Percentiles rank a stretch among this genome's conserved stretches.
phyloP scores from a whole-genome alignment of 768 basidiomycete genomes.

The Pulveroboletus sp. region DNA sequence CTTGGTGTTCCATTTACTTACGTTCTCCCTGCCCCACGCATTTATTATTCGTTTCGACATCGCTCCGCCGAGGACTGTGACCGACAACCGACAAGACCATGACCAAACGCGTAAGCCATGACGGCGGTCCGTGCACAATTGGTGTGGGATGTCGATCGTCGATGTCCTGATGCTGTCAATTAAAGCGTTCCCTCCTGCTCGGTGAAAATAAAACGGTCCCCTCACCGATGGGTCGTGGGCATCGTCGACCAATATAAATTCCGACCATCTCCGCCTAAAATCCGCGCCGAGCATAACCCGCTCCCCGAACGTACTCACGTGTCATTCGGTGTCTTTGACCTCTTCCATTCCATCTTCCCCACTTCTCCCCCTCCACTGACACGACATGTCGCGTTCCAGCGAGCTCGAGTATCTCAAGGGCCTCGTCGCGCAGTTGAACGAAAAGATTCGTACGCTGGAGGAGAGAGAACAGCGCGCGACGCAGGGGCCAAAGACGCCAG shows the following conservation, averaged over 20 bases:
- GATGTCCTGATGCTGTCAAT: too few relatives aligned
- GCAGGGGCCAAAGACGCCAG: slow-evolving; percentile 53
- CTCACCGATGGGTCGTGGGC: too few relatives aligned
- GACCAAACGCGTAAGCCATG: too few relatives aligned
- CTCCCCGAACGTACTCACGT: neutral
- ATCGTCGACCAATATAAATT: neutral
- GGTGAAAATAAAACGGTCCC: too few relatives aligned
- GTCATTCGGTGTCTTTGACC: neutral
- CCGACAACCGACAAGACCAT: too few relatives aligned
- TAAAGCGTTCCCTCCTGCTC: too few relatives aligned
- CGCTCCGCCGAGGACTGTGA: too few relatives aligned
- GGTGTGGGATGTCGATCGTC: too few relatives aligned
- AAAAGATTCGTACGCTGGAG: slow-evolving; percentile 85
- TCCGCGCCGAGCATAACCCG: slow-evolving; percentile 6
- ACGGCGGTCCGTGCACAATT: too few relatives aligned
- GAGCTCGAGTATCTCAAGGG: slow-evolving; percentile 95
- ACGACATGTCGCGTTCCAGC: slow-evolving; percentile 59
- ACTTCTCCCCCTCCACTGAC: neutral
- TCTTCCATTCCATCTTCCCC: neutral
- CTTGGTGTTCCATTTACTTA: neutral
- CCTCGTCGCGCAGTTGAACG: slow-evolving; percentile 86
- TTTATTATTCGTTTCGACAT: too few relatives aligned
- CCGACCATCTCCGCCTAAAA: slow-evolving; percentile 25
- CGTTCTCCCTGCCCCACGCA: too few relatives aligned
- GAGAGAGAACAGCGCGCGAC: slow-evolving; percentile 51